Percentiles rank a stretch among this genome's conserved stretches.
These are phyloP conservation scores for Pascua guehoae DNA, from an alignment of 1,284 basidiomycete genomes.

Conservation along the genomic window DNA sequence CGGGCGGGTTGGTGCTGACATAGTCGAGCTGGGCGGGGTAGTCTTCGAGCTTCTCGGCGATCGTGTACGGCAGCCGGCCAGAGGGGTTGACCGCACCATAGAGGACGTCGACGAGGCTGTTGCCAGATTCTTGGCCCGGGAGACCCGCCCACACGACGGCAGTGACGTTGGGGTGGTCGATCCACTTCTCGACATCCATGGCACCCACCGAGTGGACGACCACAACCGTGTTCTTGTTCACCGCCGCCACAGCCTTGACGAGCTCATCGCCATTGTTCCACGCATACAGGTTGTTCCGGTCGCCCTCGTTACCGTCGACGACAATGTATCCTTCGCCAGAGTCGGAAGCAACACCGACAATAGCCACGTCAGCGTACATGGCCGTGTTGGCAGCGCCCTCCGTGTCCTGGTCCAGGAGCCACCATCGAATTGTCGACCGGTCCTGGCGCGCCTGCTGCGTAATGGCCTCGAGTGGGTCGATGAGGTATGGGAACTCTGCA, in stretches of 20 bases:
- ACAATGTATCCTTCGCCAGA: slow-evolving; percentile 74
- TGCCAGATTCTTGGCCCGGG: slow-evolving; percentile 73
- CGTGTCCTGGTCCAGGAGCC: slow-evolving; percentile 64
- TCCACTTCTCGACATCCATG: slow-evolving; percentile 69
- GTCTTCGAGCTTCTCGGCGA: slow-evolving; percentile 64
- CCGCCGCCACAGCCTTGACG: slow-evolving; percentile 44
- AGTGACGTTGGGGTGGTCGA: slow-evolving; percentile 61
- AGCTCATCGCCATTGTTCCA: slow-evolving; percentile 68
- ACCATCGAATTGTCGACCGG: slow-evolving; percentile 53
- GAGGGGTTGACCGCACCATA: slow-evolving; percentile 63
- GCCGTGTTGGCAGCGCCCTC: slow-evolving; percentile 56
- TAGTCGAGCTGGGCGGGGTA: slow-evolving; percentile 56
- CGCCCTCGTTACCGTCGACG: slow-evolving; percentile 60
- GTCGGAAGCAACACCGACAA: slow-evolving; percentile 65
- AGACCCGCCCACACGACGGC: slow-evolving; percentile 52
- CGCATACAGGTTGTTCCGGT: slow-evolving; percentile 73
- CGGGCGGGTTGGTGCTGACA: slow-evolving; percentile 50
- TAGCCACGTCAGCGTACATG: slow-evolving; percentile 57
- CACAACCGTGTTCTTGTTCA: slow-evolving; percentile 69
- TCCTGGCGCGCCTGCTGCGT: slow-evolving; percentile 58
- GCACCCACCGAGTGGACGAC: slow-evolving; percentile 74
- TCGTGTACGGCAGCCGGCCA: slow-evolving; percentile 74
- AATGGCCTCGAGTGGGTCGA: slow-evolving; percentile 65
- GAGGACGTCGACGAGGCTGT: slow-evolving; percentile 62
- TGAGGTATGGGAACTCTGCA: slow-evolving; percentile 53